A percentile compares a stretch with the other conserved stretches of the same genome.
Conservation (phyloP, 768 basidiomycete genomes). For the Lepiota venenata region DNA sequence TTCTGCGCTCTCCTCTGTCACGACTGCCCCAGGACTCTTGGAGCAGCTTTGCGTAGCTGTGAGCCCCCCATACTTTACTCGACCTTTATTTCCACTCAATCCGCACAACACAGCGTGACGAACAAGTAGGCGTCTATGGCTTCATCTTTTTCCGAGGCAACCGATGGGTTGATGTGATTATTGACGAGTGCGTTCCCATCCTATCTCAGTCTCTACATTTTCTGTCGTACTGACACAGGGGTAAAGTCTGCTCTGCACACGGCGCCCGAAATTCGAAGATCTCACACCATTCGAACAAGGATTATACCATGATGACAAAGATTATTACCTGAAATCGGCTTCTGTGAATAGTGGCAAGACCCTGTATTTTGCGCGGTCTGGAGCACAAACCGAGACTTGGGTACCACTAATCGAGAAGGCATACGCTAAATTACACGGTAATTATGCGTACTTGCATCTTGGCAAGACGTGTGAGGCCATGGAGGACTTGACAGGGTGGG, state of each 20-base stretch:
- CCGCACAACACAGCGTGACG: conserved; percentile 30
- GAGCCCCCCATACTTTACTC: conserved; percentile 9
- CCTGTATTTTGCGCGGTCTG: conserved; percentile 48
- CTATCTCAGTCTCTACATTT: neutral
- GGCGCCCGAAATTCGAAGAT: conserved; percentile 49
- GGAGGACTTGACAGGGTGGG: conserved; percentile 55
- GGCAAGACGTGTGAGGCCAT: conserved; percentile 44
- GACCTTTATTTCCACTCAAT: neutral
- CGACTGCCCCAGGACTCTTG: conserved; percentile 36
- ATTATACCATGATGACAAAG: conserved; percentile 49
- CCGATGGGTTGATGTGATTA: conserved; percentile 44
- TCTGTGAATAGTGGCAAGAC: conserved; percentile 42
- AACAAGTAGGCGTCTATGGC: conserved; percentile 46
- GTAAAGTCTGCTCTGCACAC: conserved; percentile 42
- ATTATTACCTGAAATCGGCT: conserved; percentile 40
- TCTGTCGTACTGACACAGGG: neutral
- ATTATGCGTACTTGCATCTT: conserved; percentile 31
- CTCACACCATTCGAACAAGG: conserved; percentile 35
- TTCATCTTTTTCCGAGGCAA: conserved; percentile 47
- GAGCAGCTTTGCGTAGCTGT: conserved; percentile 47
- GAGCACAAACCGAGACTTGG: conserved; percentile 48
- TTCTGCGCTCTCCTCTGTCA: conserved; percentile 43
- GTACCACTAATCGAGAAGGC: conserved; percentile 55
- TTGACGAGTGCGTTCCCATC: conserved; percentile 46
- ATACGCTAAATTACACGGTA: conserved; percentile 52